Percentiles rank a stretch among this genome's conserved stretches.
These are phyloP conservation scores for Colletotrichum kahawae DNA, from an alignment of 2,329 filamentous ascomycete species.

Conservation along the genomic window DNA sequence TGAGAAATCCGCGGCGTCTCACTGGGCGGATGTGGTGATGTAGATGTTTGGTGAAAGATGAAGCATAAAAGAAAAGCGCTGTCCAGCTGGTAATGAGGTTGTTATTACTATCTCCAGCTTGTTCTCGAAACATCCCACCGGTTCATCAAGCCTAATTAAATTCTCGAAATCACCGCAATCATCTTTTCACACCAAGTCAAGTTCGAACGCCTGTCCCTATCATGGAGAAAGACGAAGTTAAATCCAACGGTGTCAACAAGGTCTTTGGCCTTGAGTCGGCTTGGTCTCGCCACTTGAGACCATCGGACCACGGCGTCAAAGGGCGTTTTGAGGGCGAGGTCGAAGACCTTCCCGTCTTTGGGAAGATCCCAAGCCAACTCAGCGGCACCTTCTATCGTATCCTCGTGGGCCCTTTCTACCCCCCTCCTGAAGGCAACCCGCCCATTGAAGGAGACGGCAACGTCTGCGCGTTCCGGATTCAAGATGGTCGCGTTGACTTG, in stretches of 20 bases:
- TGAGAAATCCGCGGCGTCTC: not conserved
- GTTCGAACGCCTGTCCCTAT: not conserved
- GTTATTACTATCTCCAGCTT: not conserved
- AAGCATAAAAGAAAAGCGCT: not conserved
- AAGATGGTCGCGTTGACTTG: slow-evolving; percentile 35
- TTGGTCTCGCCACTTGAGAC: not conserved
- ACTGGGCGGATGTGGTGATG: not conserved
- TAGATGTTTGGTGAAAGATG: not conserved
- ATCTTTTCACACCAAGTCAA: not conserved
- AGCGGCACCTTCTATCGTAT: not conserved
- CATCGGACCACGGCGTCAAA: not conserved
- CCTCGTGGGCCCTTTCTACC: not conserved
- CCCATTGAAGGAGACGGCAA: slow-evolving; percentile 37
- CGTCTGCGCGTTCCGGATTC: slow-evolving; percentile 38
- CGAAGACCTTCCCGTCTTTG: not conserved
- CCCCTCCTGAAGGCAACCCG: not conserved
- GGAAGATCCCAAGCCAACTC: not conserved
- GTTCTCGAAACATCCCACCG: not conserved
- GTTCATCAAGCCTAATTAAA: not conserved
- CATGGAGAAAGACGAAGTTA: not conserved
- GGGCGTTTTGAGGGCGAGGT: not conserved
- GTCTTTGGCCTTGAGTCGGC: not conserved
- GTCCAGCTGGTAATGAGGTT: not conserved
- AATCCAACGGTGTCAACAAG: not conserved
- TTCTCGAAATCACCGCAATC: not conserved